phyloP scores from a whole-genome alignment of 1,284 basidiomycete species.

The Moesziomyces globuligerus region DNA sequence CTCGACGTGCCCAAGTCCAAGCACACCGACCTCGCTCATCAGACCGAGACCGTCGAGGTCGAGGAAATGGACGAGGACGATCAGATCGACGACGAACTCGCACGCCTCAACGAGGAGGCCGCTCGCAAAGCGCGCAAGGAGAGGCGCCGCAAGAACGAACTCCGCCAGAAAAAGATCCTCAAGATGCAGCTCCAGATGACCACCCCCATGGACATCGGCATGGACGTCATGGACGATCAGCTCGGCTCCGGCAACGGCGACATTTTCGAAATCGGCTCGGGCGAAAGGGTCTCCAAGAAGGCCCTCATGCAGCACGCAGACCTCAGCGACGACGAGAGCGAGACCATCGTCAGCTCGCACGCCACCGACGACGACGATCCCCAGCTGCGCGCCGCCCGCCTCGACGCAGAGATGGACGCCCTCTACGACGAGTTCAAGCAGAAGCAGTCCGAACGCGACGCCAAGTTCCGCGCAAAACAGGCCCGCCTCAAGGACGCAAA shows the following conservation, averaged over 20 bases:
- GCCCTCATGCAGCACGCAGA: conserved; percentile 68
- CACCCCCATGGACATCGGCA: conserved; percentile 91
- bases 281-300: conserved; percentile 39
- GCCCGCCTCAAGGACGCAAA: conserved; percentile 78
- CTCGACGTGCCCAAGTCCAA: conserved; percentile 49
- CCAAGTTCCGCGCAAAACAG: conserved; percentile 89
- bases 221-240: conserved; percentile 72
- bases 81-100: conserved; percentile 79
- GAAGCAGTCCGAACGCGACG: conserved; percentile 82
- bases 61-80: conserved; percentile 71
- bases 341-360: conserved; percentile 73
- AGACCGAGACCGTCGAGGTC: conserved; percentile 72
- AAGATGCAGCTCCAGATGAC: conserved; percentile 98
- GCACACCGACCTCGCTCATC: conserved; percentile 47
- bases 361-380: conserved; percentile 71
- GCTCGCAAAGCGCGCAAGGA: conserved; percentile 80
- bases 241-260: conserved; percentile 54
- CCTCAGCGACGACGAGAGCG: conserved; percentile 69
- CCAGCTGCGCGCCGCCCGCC: conserved; percentile 70
- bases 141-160: conserved; percentile 86
- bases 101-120: conserved; percentile 83
- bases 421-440: conserved; percentile 89
- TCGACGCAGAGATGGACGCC: conserved; percentile 87
- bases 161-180: conserved; percentile 85
- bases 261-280: conserved; percentile 57